phyloP scores from a whole-genome alignment of 306 rosid species.

The Cercis canadensis region DNA sequence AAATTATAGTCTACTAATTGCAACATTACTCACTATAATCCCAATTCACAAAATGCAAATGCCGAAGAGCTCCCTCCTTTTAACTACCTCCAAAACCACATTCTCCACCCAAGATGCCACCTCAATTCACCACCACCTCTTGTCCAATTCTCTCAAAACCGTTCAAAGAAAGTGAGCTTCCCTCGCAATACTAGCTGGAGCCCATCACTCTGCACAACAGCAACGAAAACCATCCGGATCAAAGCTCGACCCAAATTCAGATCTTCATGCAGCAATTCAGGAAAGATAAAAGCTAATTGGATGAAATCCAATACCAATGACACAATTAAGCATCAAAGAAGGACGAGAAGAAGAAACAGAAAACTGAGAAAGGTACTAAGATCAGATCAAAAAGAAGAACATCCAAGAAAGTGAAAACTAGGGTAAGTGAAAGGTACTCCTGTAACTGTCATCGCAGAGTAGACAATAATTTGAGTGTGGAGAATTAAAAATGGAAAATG shows the following conservation, averaged over 20 bases:
- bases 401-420: conserved; percentile 35
- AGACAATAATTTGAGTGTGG: neutral
- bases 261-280: conserved; percentile 43
- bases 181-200: conserved; percentile 24
- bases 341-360: neutral
- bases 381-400: conserved; percentile 58
- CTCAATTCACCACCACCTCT: conserved; percentile 36
- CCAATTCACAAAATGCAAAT: conserved; percentile 46
- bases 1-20: conserved; percentile 20
- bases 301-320: conserved; percentile 3
- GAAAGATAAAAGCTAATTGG: neutral
- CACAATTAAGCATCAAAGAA: neutral
- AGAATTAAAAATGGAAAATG: neutral
- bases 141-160: conserved; percentile 30
- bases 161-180: conserved; percentile 28
- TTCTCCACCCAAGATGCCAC: conserved; percentile 37
- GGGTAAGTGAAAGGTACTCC: conserved; percentile 49
- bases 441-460: conserved; percentile 21
- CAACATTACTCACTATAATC: neutral
- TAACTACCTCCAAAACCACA: conserved; percentile 36
- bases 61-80: conserved; percentile 58
- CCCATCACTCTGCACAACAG: conserved; percentile 40
- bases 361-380: conserved; percentile 28
- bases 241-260: conserved; percentile 42
- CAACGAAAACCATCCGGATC: conserved; percentile 28